A percentile compares a stretch with the other conserved stretches of the same genome.
These are phyloP conservation scores for Plasmodium reichenowi DNA, from an alignment of 169 alveolate species.

Conservation along the genomic window DNA sequence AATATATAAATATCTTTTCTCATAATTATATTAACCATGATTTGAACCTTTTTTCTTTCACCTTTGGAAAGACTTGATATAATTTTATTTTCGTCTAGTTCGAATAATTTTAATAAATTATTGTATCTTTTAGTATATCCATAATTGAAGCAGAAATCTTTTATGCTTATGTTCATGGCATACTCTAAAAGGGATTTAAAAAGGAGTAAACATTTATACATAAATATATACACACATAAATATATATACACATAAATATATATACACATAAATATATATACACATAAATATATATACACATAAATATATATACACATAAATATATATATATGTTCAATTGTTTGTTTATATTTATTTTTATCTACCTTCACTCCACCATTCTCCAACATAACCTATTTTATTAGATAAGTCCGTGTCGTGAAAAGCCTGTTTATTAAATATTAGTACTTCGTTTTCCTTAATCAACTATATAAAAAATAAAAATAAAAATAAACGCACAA, in stretches of 20 bases:
- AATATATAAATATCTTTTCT: conserved; percentile 73
- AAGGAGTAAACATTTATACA: no score
- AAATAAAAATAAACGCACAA: background rate
- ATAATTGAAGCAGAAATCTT: conserved; percentile 31
- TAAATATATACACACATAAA: no score
- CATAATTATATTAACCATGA: conserved; percentile 36
- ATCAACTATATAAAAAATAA: conserved; percentile 18
- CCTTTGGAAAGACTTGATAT: conserved; percentile 65
- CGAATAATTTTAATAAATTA: conserved; percentile 50
- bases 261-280: no score
- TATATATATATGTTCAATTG: no score
- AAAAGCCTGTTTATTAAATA: conserved; percentile 52
- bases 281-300: no score
- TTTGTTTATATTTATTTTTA: conserved; percentile 1
- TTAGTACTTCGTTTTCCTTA: conserved; percentile 37
- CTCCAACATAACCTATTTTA: conserved; percentile 70
- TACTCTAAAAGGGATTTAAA: conserved; percentile 26
- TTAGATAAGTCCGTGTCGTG: conserved; percentile 54
- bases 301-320: no score
- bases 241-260: no score
- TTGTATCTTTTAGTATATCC: conserved; percentile 44
- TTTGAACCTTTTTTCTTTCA: conserved; percentile 72
- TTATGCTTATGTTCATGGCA: conserved; percentile 57
- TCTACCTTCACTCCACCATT: conserved; percentile 76
- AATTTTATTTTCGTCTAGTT: conserved; percentile 48